Evolutionary conservation across 352 stramenopile genomes (phyloP), one percentile per base, ranked within the genome.

Genomic region (Pythium aphanidermatum): DNA sequence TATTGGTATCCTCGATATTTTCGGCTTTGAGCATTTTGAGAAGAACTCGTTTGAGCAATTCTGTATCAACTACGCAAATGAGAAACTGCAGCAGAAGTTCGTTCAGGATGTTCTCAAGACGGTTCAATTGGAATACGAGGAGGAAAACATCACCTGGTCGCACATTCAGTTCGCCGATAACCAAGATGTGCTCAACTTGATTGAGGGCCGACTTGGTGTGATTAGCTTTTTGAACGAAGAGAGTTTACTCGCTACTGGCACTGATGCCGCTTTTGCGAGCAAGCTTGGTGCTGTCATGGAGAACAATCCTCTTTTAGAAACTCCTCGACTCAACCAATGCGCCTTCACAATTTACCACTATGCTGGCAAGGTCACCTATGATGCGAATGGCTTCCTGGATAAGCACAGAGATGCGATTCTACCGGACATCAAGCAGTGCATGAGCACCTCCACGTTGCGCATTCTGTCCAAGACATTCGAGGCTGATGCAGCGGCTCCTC

Each of bases 1-100:
- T 40, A 97, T 98, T 43, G 88, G 91, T 7, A 93, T 97, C 53
- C 57, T 97, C 8, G 88, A 97, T 53, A 97, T 97, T 49, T 97
- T 96, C 37, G 88, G 88, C 9, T 97, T 97, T 55, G 88, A 97
- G 60, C 81, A 86, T 38, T 97, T 97, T 33, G 73, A 85, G 41
- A 83, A 78, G 12, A 97, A 97, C 58, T 88, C 83, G 46, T 96
- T 94, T 49, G 86, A 96, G 63, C 86, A 95, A 57, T 90, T 96
- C 28, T 96, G 87, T 60, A 96, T 96, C 63, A 96, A 96, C 60
- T 96, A 92, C 39, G 86, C 76, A 28, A 96, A 96, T 51, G 87
- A 96, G 52, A 96, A 95, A 55, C 50, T 96, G 30, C 87, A 96
- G 53, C 77, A 92, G 45, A 86, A 87, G 46, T 92, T 89, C 41